Conservation (phyloP, 2,329 filamentous ascomycete species). For the Periconia digitata region DNA sequence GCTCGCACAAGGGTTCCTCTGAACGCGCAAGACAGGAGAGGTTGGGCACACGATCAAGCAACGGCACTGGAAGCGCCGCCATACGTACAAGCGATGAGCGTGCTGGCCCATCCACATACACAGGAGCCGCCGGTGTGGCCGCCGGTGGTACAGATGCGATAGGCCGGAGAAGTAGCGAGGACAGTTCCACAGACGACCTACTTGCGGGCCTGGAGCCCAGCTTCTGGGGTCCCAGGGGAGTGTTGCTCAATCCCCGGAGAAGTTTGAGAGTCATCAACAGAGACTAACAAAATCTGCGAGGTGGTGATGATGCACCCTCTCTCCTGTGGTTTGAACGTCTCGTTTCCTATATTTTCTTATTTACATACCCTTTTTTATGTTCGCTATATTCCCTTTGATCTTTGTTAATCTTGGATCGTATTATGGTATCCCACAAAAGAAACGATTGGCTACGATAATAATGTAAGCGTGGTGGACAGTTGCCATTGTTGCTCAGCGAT, state of each 20-base stretch:
- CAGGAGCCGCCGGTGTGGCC: conserved; percentile 22
- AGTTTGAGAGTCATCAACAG: conserved; percentile 70
- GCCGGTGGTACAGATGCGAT: conserved; percentile 20
- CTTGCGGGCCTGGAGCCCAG: conserved; percentile 66
- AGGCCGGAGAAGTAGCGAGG: conserved; percentile 45
- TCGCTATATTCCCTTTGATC: not conserved
- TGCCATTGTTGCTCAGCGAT: no score
- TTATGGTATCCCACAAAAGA: not conserved
- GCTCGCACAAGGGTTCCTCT: conserved; percentile 22
- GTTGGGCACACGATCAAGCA: conserved; percentile 12
- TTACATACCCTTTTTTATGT: not conserved
- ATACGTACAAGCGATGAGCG: conserved; percentile 13
- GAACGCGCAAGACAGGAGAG: conserved; percentile 23
- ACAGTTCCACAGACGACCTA: conserved; percentile 60
- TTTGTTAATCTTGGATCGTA: not conserved
- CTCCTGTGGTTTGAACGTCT: no score
- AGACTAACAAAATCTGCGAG: conserved; percentile 40
- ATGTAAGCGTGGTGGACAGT: not conserved
- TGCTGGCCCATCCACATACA: conserved; percentile 1
- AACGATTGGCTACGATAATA: not conserved
- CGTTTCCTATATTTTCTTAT: no score
- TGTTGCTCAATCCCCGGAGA: conserved; percentile 67
- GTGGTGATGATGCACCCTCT: no score
- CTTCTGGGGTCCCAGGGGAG: conserved; percentile 63
- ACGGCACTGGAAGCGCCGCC: not conserved